Percentiles rank a stretch among this genome's conserved stretches.
Evolutionary conservation across 148 eudicot species (phyloP).

Genomic region (Spergularia bocconei): DNA sequence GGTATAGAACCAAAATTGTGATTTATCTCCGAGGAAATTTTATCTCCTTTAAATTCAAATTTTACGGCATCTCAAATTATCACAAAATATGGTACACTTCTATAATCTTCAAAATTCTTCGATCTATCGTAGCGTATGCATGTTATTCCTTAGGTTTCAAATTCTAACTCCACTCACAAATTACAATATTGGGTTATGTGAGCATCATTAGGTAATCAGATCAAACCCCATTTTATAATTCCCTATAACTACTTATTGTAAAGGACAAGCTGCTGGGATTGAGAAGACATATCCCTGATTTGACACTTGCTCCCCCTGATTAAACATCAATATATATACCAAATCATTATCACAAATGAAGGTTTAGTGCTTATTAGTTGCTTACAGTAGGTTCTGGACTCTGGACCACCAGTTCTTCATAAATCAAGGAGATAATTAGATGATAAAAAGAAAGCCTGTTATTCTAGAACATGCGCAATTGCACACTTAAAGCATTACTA

Average conservation of each 20-base stretch:
- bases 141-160: too few relatives aligned
- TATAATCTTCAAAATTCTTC: too few relatives aligned
- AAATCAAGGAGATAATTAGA: slow-evolving; percentile 20
- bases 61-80: too few relatives aligned
- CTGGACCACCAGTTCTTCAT: slow-evolving; percentile 29
- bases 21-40: too few relatives aligned
- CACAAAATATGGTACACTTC: too few relatives aligned
- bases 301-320: slow-evolving; percentile 12
- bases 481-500: neutral
- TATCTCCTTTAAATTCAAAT: too few relatives aligned
- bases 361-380: neutral
- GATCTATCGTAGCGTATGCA: too few relatives aligned
- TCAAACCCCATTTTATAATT: neutral
- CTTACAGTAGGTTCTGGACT: too few relatives aligned
- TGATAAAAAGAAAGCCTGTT: slow-evolving; percentile 2
- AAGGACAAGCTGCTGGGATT: slow-evolving; percentile 4
- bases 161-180: too few relatives aligned
- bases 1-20: too few relatives aligned
- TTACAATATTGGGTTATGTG: too few relatives aligned
- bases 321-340: slow-evolving; percentile 4
- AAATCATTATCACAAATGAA: slow-evolving; percentile 17
- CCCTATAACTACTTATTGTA: neutral
- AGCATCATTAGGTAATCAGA: too few relatives aligned
- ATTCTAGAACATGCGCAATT: slow-evolving; percentile 13
- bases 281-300: neutral